A percentile compares a stretch with the other conserved stretches of the same genome.
phyloP scores from a whole-genome alignment of 2,329 filamentous ascomycete species.

The Alternaria sp. region DNA sequence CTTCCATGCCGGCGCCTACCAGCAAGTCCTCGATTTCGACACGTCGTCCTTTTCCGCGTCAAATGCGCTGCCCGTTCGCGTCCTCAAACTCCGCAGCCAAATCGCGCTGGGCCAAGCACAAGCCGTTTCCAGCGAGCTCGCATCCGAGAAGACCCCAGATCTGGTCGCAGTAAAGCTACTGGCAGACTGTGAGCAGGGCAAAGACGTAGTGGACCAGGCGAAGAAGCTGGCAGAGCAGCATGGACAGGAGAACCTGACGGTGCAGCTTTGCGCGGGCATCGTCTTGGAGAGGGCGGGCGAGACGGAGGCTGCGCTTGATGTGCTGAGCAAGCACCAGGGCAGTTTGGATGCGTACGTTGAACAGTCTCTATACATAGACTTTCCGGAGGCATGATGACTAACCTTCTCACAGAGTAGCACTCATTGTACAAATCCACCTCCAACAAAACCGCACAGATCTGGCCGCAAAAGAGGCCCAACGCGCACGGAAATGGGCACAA shows the following conservation, averaged over 20 bases:
- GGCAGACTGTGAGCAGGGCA: conserved; percentile 64
- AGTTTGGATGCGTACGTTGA: conserved; percentile 71
- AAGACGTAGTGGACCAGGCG: conserved; percentile 61
- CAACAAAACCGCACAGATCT: conserved; percentile 90
- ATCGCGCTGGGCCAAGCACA: conserved; percentile 81
- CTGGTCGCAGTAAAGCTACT: conserved; percentile 78
- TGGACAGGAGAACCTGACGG: conserved; percentile 72
- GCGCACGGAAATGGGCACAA: conserved; percentile 91
- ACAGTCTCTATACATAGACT: not conserved
- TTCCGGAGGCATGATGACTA: not conserved
- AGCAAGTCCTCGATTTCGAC: conserved; percentile 85
- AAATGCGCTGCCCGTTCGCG: conserved; percentile 76
- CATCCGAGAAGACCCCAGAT: conserved; percentile 70
- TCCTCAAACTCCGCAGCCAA: conserved; percentile 81
- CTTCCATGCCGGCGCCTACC: conserved; percentile 81
- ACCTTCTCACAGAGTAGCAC: conserved; percentile 67
- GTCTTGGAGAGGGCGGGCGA: conserved; percentile 80
- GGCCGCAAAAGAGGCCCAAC: conserved; percentile 84
- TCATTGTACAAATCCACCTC: conserved; percentile 91
- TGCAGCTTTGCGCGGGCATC: conserved; percentile 83
- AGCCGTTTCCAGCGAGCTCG: conserved; percentile 71
- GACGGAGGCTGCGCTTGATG: conserved; percentile 81
- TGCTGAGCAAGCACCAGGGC: conserved; percentile 83
- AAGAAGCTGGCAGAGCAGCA: conserved; percentile 72
- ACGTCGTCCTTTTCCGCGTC: conserved; percentile 76